Evolutionary conservation across 805 yeast species (phyloP).

Genomic region (Metschnikowia proteae): DNA sequence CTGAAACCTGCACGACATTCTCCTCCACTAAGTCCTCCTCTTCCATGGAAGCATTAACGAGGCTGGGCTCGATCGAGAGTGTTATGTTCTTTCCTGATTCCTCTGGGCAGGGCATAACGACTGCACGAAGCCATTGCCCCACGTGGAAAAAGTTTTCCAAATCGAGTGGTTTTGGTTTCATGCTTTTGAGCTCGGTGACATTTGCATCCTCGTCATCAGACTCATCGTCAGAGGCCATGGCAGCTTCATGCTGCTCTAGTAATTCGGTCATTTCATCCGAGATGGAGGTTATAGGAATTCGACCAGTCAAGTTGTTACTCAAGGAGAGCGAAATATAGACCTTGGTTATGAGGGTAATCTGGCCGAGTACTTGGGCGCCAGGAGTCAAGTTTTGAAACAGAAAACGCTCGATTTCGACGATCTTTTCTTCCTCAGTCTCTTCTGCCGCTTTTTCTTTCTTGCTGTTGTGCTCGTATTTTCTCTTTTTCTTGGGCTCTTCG

Average conservation of each 20-base stretch:
- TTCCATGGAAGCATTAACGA: constrained; percentile 58
- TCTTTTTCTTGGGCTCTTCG: constrained; percentile 24
- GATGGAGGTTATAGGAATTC: constrained; percentile 67
- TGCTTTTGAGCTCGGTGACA: constrained; percentile 22
- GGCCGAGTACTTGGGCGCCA: constrained; percentile 78
- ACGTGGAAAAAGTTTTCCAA: constrained; percentile 50
- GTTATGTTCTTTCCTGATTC: constrained; percentile 48
- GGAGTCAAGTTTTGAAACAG: constrained; percentile 59
- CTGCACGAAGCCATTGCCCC: constrained; percentile 90
- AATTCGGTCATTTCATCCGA: constrained; percentile 57
- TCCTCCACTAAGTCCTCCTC: constrained; percentile 65
- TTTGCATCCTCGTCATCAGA: constrained; percentile 29
- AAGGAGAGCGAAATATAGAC: constrained; percentile 66
- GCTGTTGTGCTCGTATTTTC: constrained; percentile 19
- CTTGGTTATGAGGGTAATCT: constrained; percentile 56
- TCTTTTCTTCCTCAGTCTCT: constrained; percentile 25
- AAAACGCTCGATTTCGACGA: constrained; percentile 58
- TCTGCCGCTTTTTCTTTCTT: constrained; percentile 19
- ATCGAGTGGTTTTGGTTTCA: constrained; percentile 49
- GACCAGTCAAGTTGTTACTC: constrained; percentile 80
- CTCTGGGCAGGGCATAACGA: constrained; percentile 51
- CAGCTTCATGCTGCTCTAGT: constrained; percentile 53
- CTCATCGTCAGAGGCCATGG: constrained; percentile 33
- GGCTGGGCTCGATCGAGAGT: constrained; percentile 68
- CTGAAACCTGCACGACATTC: constrained; percentile 67